A percentile compares a stretch with the other conserved stretches of the same genome.
Evolutionary conservation across 106 monocot species (phyloP).

Genomic region (Hemerocallis citrina): DNA sequence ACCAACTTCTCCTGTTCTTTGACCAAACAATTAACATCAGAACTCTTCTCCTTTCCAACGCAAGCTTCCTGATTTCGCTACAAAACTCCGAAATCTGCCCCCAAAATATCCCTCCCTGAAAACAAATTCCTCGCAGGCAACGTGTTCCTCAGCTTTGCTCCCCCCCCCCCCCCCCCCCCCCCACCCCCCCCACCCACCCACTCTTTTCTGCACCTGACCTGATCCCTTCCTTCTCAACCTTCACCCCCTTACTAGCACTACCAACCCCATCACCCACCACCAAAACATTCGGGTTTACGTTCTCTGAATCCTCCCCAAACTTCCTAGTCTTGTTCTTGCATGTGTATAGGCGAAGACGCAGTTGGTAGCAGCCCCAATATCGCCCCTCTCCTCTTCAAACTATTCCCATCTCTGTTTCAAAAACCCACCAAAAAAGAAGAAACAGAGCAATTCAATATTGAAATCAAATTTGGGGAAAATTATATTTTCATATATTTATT

Average conservation of each 20-base stretch:
- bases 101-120: conserved; percentile 24
- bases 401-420: too few species aligned
- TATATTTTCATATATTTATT: too few species aligned
- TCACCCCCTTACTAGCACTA: conserved; percentile 17
- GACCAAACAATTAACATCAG: not conserved
- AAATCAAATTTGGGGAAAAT: too few species aligned
- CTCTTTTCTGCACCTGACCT: conserved; percentile 57
- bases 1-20: conserved; percentile 12
- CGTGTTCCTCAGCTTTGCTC: conserved; percentile 57
- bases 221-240: conserved; percentile 19
- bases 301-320: conserved; percentile 53
- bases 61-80: conserved; percentile 64
- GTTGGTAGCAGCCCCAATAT: not conserved
- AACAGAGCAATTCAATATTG: too few species aligned
- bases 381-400: conserved; percentile 10
- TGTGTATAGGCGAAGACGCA: not conserved
- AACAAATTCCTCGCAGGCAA: conserved; percentile 78
- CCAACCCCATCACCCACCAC: not conserved
- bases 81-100: conserved; percentile 87
- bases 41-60: conserved; percentile 16
- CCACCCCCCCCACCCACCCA: conserved; percentile 21
- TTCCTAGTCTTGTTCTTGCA: conserved; percentile 26
- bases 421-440: too few species aligned
- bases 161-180: too few species aligned
- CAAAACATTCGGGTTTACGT: conserved; percentile 67